These are phyloP conservation scores for Favolaschia claudopus DNA, from an alignment of 768 basidiomycete genomes.

Conservation along the genomic window DNA sequence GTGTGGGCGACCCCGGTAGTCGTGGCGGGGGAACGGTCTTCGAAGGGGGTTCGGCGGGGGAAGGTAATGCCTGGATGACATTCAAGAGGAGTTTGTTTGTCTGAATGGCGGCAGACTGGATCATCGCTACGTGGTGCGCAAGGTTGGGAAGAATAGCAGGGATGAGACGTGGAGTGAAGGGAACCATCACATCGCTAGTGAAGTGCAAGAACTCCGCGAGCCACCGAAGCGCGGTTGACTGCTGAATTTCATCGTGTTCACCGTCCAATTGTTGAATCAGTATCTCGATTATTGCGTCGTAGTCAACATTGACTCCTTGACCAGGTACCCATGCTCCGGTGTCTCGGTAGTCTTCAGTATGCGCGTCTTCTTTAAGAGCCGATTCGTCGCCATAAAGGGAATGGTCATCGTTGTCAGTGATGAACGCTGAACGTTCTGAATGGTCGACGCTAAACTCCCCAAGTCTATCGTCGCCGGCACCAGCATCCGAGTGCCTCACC, in stretches of 20 bases:
- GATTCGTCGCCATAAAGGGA: conserved; percentile 50
- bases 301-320: conserved; percentile 92
- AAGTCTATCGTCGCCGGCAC: conserved; percentile 56
- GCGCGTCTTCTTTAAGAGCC: conserved; percentile 50
- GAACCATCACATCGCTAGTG: conserved; percentile 90
- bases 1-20: conserved; percentile 64
- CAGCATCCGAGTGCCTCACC: conserved; percentile 47
- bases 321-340: conserved; percentile 91
- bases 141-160: conserved; percentile 94
- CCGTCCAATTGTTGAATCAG: conserved; percentile 85
- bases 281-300: conserved; percentile 92
- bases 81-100: conserved; percentile 87
- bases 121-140: conserved; percentile 88
- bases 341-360: conserved; percentile 64
- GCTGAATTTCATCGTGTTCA: conserved; percentile 93
- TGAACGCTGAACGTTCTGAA: conserved; percentile 64
- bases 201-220: conserved; percentile 89
- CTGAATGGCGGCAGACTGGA: conserved; percentile 84
- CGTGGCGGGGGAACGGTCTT: conserved; percentile 39
- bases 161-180: conserved; percentile 92
- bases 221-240: conserved; percentile 94
- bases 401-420: conserved; percentile 58
- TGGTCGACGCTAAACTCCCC: conserved; percentile 66
- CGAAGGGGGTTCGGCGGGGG: conserved; percentile 61
- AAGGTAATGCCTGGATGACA: conserved; percentile 87